Evolutionary conservation across 2,329 filamentous ascomycete genomes (phyloP), one percentile per base, ranked within the genome.

Genomic region (Fusarium brachygibbosum): DNA sequence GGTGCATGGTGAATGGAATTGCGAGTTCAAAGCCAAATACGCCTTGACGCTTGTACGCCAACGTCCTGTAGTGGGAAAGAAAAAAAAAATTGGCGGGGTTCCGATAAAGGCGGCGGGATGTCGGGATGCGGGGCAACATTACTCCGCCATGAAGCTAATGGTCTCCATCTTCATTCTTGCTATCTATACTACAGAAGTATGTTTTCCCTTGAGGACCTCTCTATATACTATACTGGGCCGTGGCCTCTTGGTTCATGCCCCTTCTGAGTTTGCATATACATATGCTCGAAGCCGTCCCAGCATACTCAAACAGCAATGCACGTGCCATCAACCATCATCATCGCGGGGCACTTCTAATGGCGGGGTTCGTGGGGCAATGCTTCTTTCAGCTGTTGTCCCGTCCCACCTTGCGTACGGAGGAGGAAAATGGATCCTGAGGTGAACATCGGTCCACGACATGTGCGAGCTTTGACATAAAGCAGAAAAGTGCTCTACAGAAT

Each of bases 1-100:
- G 76, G 75, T 76, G 76, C 78, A 80, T 80, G 63, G 56, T 75
- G 66, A 68, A 56, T 67, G 41, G 35, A 57, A 62, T 71, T 65
- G 70, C 57, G 57, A 63, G 71, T 71, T 65, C 70, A 72, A 69
- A 72, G 70, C 72, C 72, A 61, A 54, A 59, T 73, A 64, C 66
- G 72, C 72, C 63, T 72, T 74, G 72, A 69, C 66, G 66, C 59
- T 58, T 69, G 40, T 52, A 70, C 65, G 58, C 58, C 58, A 37
- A 63, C 51, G 44, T 63, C 55, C 66, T 63, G 51, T 61, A 58
- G 57, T 60, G 59, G 56, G 60, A 68, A 67, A 56, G n/a, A n/a
- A 64, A 56, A 74, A 74, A 73, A 67, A 66, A 63, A 28, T 38
- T 58, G 58, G 71, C 71, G 69, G 71, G 71, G 72, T 72, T 55